Evolutionary conservation across 177 flowering plant species (phyloP), one percentile per base, ranked within the genome.

Genomic region (Tripterygium wilfordii): DNA sequence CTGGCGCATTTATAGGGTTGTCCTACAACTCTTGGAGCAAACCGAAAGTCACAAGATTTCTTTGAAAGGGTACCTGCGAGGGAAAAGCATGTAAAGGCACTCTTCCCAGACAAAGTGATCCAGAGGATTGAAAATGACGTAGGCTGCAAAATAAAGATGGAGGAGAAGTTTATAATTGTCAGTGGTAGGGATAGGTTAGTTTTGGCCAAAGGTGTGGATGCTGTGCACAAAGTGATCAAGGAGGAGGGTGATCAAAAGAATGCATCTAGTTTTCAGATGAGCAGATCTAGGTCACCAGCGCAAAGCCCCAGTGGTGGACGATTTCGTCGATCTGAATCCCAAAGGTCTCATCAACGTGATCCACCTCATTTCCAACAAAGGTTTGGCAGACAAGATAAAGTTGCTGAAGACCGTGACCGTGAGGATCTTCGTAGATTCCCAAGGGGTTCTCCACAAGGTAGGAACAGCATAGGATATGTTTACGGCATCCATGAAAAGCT

Each of bases 11-110:
- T 49, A 30, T 60, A 94, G 99, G 99, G 99, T 1, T 94, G 99
- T 54, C 99, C 99, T 27, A 71, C 96, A 22, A 94, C 99, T 14
- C 96, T 94, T 58, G 99, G 99, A 62, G 84, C 92, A 38, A 87
- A 71, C 51, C 95, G 99, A 44, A 94, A 82, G 72, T 83, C 95
- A 14, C 90, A 85, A 68, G 96, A 94, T 61, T 88, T 90, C 68
- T 78, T 94, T 68, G 88, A 94, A 61, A 78, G 97, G 60, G 84
- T 94, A 10, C 74, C 95, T 36, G 97, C 96, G 4, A 81, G 99
- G 54, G 99, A 94, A 5, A 75, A 64, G 36, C 83, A 87, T 59
- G 76, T 94, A 16, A 79, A 67, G 63, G 82, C 80, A 15, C 82
- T 87, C 23, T 90, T 94, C 64, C 69, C 96, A 5, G 96, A 77